Evolutionary conservation across 768 basidiomycete species (phyloP).

Genomic region (Pisolithus sp.): DNA sequence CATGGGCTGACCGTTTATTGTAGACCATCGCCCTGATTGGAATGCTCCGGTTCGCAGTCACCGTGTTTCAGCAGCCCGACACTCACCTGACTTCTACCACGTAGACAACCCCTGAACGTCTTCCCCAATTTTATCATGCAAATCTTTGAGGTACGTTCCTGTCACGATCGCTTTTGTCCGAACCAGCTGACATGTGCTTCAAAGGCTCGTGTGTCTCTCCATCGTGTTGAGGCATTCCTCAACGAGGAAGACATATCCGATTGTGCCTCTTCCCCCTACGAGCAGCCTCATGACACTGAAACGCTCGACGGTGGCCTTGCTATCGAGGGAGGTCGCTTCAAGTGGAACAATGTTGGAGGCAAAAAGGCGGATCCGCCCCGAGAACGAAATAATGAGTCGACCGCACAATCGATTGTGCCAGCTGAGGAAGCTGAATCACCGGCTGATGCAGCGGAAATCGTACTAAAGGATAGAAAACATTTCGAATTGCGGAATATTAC

Average conservation of each 20-base stretch:
- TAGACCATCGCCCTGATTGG: conserved; percentile 45
- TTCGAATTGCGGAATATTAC: conserved; percentile 67
- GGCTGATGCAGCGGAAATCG: conserved; percentile 6
- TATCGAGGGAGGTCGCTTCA: background rate
- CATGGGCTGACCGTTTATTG: background rate
- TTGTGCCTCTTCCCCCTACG: conserved; percentile 44
- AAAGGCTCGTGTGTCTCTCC: conserved; percentile 56
- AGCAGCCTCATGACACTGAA: background rate
- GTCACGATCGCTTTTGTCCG: background rate
- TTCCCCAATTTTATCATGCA: conserved; percentile 73
- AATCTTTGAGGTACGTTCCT: conserved; percentile 47
- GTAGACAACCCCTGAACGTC: conserved; percentile 59
- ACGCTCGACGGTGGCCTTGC: background rate
- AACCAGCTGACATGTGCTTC: background rate
- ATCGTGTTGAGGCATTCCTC: conserved; percentile 62
- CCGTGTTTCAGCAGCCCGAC: background rate
- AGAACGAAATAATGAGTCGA: background rate
- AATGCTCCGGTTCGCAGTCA: conserved; percentile 38
- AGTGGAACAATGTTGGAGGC: background rate
- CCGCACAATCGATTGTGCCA: background rate
- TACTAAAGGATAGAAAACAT: conserved; percentile 28
- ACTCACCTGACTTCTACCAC: background rate
- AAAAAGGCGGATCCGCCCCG: background rate
- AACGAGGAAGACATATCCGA: conserved; percentile 64
- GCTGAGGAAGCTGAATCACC: background rate